Percentiles rank a stretch among this genome's conserved stretches.
phyloP scores from a whole-genome alignment of 1,284 basidiomycete species.

The Paramarasmius palmivorus region DNA sequence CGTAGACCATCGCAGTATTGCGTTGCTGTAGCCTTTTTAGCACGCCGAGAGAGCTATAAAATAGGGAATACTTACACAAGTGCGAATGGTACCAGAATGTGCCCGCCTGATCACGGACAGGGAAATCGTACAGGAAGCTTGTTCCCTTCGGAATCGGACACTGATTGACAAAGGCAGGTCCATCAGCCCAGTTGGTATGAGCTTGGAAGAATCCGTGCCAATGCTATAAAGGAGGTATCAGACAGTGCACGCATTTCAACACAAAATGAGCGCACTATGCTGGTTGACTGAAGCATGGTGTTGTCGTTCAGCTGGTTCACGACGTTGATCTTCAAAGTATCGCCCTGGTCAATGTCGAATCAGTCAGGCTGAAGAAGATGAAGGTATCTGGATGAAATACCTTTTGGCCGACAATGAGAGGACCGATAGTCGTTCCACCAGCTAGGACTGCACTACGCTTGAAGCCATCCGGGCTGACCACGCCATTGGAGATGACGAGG shows the following conservation, averaged over 20 bases:
- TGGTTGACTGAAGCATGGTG: conserved; percentile 13
- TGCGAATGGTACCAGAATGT: conserved; percentile 38
- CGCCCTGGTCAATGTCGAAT: no score
- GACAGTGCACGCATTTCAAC: not conserved
- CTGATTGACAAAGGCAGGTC: conserved; percentile 23
- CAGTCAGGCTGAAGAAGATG: not conserved
- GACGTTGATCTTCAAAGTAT: no score
- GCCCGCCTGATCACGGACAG: conserved; percentile 21
- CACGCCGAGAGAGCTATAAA: no score
- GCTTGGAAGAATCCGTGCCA: conserved; percentile 21
- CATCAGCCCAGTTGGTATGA: conserved; percentile 16
- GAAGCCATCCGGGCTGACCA: conserved; percentile 1
- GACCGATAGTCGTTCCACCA: not conserved
- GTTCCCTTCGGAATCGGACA: conserved; percentile 14
- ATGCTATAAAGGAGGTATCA: conserved; percentile 9
- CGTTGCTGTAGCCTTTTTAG: not conserved
- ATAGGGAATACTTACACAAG: conserved; percentile 14
- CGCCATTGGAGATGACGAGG: not conserved
- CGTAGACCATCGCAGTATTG: conserved; percentile 2
- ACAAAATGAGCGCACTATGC: conserved; percentile 8
- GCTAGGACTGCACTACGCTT: not conserved
- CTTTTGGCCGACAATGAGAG: not conserved
- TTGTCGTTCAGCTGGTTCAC: conserved; percentile 10
- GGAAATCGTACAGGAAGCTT: conserved; percentile 23
- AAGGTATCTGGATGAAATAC: not conserved